Conservation (phyloP, 495 filamentous ascomycete genomes). For the Penicillium daleae region DNA sequence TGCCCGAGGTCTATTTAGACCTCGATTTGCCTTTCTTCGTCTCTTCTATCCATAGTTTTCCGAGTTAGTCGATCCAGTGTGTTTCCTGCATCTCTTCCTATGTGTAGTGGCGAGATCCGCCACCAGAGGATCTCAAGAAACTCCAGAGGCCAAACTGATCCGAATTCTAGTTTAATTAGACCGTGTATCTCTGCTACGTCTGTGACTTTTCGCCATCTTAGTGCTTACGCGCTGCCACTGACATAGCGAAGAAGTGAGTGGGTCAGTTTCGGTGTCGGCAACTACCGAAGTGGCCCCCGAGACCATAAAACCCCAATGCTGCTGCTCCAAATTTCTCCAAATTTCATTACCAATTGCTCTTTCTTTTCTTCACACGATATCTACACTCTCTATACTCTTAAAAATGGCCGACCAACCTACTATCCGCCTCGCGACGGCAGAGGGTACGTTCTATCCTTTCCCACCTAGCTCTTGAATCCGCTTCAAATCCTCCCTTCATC, state of each 20-base stretch:
- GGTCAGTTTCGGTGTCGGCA: not conserved
- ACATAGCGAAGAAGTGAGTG: slow-evolving; percentile 8
- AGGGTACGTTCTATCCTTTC: slow-evolving; percentile 33
- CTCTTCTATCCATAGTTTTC: too few species aligned
- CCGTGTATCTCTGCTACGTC: too few species aligned
- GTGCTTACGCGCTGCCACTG: slow-evolving; percentile 1
- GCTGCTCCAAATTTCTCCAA: slow-evolving; percentile 7
- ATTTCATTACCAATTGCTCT: not conserved
- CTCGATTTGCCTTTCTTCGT: too few species aligned
- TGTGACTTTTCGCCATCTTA: too few species aligned
- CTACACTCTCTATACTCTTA: not conserved
- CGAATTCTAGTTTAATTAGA: too few species aligned
- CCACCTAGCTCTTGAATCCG: too few species aligned
- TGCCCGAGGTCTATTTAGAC: too few species aligned
- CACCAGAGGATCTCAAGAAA: too few species aligned
- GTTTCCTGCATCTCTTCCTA: too few species aligned
- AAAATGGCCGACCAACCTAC: slow-evolving; percentile 45
- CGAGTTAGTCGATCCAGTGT: too few species aligned
- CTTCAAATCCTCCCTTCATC: slow-evolving; percentile 1
- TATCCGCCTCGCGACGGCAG: slow-evolving; percentile 53
- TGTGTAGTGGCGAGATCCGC: too few species aligned
- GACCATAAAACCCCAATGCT: not conserved
- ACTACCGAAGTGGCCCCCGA: not conserved
- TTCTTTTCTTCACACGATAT: not conserved
- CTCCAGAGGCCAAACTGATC: too few species aligned